These are phyloP conservation scores for Maudiozyma turicensis DNA, from an alignment of 805 yeast genomes.

Conservation along the genomic window DNA sequence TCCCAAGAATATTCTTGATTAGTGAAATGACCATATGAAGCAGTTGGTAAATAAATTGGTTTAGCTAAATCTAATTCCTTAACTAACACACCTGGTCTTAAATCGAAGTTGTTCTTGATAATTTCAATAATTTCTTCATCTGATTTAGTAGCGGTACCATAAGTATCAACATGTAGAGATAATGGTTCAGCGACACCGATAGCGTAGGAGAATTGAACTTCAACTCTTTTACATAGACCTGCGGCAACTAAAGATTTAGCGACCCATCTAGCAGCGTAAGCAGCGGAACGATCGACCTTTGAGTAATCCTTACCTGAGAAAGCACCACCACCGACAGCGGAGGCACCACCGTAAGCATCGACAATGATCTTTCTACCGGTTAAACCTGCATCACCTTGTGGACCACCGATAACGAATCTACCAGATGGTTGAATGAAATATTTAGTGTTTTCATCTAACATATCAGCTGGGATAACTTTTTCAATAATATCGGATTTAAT, in stretches of 20 bases:
- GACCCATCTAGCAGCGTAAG: conserved; percentile 99
- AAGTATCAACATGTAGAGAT: conserved; percentile 93
- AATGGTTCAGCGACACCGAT: conserved; percentile 99
- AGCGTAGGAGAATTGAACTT: conserved; percentile 98
- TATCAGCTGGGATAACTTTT: conserved; percentile 83
- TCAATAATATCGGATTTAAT: conserved; percentile 72
- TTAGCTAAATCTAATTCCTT: conserved; percentile 94
- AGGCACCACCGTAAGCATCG: conserved; percentile 99
- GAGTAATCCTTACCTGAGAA: conserved; percentile 99
- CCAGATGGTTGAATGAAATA: conserved; percentile 99
- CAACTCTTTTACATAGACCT: conserved; percentile 90
- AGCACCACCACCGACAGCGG: conserved; percentile 99
- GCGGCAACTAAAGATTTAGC: conserved; percentile 96
- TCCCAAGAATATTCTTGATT: conserved; percentile 99
- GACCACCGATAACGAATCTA: conserved; percentile 99
- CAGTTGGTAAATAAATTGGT: conserved; percentile 98
- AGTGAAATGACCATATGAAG: conserved; percentile 99
- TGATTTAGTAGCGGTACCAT: conserved; percentile 90
- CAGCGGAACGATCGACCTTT: conserved; percentile 99
- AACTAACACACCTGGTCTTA: conserved; percentile 99
- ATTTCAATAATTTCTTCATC: conserved; percentile 86
- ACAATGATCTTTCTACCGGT: conserved; percentile 99
- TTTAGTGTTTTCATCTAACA: conserved; percentile 88
- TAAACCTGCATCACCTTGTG: conserved; percentile 99
- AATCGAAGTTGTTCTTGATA: conserved; percentile 89